Evolutionary conservation across 2,329 filamentous ascomycete species (phyloP), one percentile per base, ranked within the genome.

Genomic region (Colletotrichum filicis): DNA sequence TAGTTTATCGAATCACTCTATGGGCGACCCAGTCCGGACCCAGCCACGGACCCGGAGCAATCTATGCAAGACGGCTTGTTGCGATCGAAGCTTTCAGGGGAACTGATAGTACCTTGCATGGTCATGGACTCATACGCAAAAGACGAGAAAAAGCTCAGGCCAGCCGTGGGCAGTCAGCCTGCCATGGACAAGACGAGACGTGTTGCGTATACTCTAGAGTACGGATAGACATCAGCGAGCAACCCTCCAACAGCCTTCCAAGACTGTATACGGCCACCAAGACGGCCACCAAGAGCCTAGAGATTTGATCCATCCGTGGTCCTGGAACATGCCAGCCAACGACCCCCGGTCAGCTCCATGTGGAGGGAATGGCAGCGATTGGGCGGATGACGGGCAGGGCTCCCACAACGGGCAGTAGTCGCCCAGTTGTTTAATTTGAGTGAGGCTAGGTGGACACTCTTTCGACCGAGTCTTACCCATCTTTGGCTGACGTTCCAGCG

Each of bases 361-460:
- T 30, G 30, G 42, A 65, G 66, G 65, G 66, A 65, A 73, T 35
- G 19, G 53, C 42, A 60, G 59, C 70, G 66, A 73, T 69, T 73
- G 70, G 70, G 28, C 59, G 30, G 35, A 42, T 16, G 42, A 24
- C n/a, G 60, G 59, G n/a, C 70, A 46, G 53, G 70, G 55, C 59
- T 59, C 59, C 70, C 70, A 55, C 59, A 62, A 63, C 60, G 46
- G 70, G 66, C 59, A 64, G 60, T 65, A 32, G 65, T 59, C 58
- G 65, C 58, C 52, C n/a, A 68, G 28, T 32, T 63, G 70, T 73
- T 72, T 69, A 65, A 73, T 73, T 65, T 69, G 70, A 73, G 66
- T 73, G 70, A 69, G 59, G 66, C 59, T 28, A 24, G 42, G 65
- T 58, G 59, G 70, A 42, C 28, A 60, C 64, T 60, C 35, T 19